Base-by-base conservation (phyloP, 1,139 yeast genomes). In the Saccharomycopsis phalli region DNA sequence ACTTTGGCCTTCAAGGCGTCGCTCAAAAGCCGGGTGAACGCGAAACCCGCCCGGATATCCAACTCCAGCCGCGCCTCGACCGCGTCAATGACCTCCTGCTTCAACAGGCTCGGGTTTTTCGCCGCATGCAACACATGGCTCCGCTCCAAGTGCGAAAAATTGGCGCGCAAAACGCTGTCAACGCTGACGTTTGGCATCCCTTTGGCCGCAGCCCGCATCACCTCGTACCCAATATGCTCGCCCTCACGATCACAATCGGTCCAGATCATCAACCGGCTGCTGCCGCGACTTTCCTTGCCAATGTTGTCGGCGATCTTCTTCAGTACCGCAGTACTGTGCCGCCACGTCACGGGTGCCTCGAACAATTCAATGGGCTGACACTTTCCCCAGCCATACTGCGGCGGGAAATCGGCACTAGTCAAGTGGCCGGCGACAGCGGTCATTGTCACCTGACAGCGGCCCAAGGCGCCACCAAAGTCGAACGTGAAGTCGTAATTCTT, bases 221-320 rank as follows among this genome's bases (percentile, higher is more conserved):
- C 74, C 55, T 91, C 97, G 65, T 73, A 76, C 0, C 98, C 99
- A 46, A 93, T 93, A 56, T 80, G 81, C 58, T 93, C 99, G 1
- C 99, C 99, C 56, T 93, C 99, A 32, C 98, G 68, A 65, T 93
- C 99, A 61, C 97, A 91, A 68, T 93, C 99, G 1, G 98, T 93
- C 98, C 98, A 93, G 7, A 93, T 86, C 81, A 84, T 83, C 47
- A 93, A 62, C 37, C 66, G 64, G 38, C 75, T 70, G 4, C 83
- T 73, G 23, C 52, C 55, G 30, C 78, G 57, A 2, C 91, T 84
- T 54, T 87, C 88, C 3, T 59, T 59, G 29, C 70, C 59, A 37
- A 93, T 84, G 54, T 91, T 91, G n/a, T 66, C 63, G 14, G 79
- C 79, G 18, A 86, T 74, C 20, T 68, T 69, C 47, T 60, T 56